phyloP scores from a whole-genome alignment of 768 basidiomycete genomes.

The Lactarius akahatsu region DNA sequence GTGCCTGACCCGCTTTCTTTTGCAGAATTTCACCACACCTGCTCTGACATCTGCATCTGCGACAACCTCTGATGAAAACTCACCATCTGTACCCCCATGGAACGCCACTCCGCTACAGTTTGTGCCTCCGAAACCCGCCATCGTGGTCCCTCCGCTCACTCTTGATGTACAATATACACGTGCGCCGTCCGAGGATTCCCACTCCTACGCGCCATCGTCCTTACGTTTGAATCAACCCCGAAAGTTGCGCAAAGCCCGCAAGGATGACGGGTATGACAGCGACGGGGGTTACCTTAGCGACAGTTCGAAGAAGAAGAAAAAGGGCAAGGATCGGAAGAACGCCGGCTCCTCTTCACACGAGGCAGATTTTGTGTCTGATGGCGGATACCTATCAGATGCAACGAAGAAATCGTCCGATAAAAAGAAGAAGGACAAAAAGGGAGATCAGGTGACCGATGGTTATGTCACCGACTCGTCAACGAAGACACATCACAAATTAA shows the following conservation, averaged over 20 bases:
- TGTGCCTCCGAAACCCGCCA: slow-evolving; percentile 2
- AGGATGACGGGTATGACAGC: slow-evolving; percentile 35
- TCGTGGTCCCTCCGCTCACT: not conserved
- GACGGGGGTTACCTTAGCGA: slow-evolving; percentile 36
- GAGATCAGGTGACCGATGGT: slow-evolving; percentile 23
- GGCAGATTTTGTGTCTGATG: slow-evolving; percentile 38
- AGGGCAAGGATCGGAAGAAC: slow-evolving; percentile 30
- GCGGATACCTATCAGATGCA: slow-evolving; percentile 32
- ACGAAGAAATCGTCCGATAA: slow-evolving; percentile 23
- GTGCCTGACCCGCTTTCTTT: slow-evolving; percentile 12
- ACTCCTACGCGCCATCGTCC: not conserved
- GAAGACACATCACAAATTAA: slow-evolving; percentile 9
- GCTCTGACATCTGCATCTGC: slow-evolving; percentile 43
- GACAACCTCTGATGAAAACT: slow-evolving; percentile 45
- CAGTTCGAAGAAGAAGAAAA: slow-evolving; percentile 33
- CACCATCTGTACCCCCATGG: slow-evolving; percentile 33
- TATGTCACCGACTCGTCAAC: slow-evolving; percentile 8
- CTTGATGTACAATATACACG: not conserved
- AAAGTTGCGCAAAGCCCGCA: slow-evolving; percentile 33
- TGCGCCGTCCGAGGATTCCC: slow-evolving; percentile 13
- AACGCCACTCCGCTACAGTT: slow-evolving; percentile 18
- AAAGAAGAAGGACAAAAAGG: slow-evolving; percentile 27
- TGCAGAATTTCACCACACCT: slow-evolving; percentile 35
- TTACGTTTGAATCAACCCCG: slow-evolving; percentile 29
- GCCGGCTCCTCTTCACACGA: slow-evolving; percentile 26